Evolutionary conservation across 23 red algal species (phyloP).

Genomic region (Chondrus crispus): DNA sequence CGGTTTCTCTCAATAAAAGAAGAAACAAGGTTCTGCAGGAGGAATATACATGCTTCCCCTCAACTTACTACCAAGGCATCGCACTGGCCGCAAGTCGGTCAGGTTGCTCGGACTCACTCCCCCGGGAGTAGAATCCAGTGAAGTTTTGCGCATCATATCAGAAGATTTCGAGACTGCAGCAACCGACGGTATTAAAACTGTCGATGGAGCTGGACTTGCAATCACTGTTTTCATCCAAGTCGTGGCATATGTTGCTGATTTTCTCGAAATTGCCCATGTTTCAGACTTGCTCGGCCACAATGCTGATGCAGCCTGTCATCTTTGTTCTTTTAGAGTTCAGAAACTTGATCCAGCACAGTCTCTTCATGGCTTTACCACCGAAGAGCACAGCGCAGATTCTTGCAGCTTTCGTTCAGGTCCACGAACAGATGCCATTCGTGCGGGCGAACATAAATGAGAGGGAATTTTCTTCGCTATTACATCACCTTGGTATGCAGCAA

Average conservation of each 20-base stretch:
- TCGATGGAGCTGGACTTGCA: background rate
- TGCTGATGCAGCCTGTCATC: background rate
- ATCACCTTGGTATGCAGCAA: too few relatives aligned
- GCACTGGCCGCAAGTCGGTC: too few relatives aligned
- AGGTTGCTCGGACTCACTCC: background rate
- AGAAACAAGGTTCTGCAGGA: background rate
- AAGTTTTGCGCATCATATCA: background rate
- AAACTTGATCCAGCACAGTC: too few relatives aligned
- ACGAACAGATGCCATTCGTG: too few relatives aligned
- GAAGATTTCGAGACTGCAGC: background rate
- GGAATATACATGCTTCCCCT: background rate
- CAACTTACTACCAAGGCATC: too few relatives aligned
- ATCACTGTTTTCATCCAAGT: background rate
- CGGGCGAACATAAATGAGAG: too few relatives aligned
- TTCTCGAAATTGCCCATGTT: background rate
- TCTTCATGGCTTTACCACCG: background rate
- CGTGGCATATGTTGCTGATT: background rate
- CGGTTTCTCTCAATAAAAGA: background rate
- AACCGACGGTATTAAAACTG: background rate
- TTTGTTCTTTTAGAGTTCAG: background rate
- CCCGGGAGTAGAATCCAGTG: background rate
- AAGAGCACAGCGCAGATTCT: background rate
- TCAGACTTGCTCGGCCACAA: background rate
- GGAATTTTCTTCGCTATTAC: too few relatives aligned
- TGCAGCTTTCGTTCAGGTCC: too few relatives aligned